Evolutionary conservation across 2,329 filamentous ascomycete species (phyloP), one percentile per base, ranked within the genome.

Genomic region (Pseudogymnoascus sp.): DNA sequence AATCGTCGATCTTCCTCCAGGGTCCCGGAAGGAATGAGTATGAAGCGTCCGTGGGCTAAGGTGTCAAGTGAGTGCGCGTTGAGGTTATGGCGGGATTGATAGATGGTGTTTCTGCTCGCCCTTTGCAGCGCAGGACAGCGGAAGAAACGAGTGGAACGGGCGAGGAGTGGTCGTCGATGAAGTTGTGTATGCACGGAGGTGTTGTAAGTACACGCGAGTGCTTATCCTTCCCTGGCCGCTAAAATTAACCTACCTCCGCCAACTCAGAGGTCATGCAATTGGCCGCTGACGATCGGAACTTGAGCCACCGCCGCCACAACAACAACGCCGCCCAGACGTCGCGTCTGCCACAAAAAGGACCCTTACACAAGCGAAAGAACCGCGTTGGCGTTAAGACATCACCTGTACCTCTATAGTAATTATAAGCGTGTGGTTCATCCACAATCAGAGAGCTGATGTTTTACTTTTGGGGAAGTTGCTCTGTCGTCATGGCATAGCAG

Each of bases 171-270:
- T 55, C 49, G 28, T 55, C 28, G 28, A 35, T 55, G 49, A 55
- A 33, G 49, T 55, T 55, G 49, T 55, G 49, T 55, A 55, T 33
- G 49, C 49, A 35, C n/a, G 33, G 49, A 33, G 49, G 49, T 55
- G 49, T 55, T 55, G 49, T 35, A 55, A 55, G 49, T 55, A 55
- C 49, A 55, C 49, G 49, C 49, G 49, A 55, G 49, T 55, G 49
- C 49, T 55, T 55, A 55, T 55, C 49, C 49, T 55, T 55, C n/a
- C 28, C 18, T 33, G 49, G 49, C 49, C 49, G 49, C 49, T 55
- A 55, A 55, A 55, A 55, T 55, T 55, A 55, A 55, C 49, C 28
- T 55, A 28, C 49, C 28, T 55, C 49, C 33, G 49, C 49, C 49
- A 55, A 33, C 49, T 55, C 49, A 55, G 28, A 55, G 49, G 49